These are phyloP conservation scores for Cymbopogon flexuosus DNA, from an alignment of 202 grass and related monocot genomes.

Conservation along the genomic window DNA sequence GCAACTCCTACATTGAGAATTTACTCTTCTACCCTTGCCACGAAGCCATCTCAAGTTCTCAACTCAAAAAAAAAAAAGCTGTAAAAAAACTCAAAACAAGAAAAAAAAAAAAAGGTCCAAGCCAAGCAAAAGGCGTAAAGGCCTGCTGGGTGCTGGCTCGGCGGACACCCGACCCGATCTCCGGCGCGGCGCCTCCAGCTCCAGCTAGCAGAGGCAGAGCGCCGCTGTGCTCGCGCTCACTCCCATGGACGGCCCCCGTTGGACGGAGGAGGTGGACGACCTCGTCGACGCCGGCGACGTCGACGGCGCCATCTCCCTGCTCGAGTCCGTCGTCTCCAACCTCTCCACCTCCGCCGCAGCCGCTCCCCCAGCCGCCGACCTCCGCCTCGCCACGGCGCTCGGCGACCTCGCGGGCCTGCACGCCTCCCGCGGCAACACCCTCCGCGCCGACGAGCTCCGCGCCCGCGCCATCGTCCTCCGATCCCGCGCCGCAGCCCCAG, in stretches of 20 bases:
- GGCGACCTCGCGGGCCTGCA: slow-evolving; percentile 67
- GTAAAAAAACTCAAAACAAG: no score
- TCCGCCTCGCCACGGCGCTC: slow-evolving; percentile 58
- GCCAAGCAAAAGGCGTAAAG: no score
- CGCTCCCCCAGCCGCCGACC: slow-evolving; percentile 18
- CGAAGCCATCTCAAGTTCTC: no score
- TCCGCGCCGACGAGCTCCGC: slow-evolving; percentile 65
- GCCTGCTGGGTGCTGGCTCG: no score
- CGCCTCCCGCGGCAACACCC: slow-evolving; percentile 51
- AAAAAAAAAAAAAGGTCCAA: no score
- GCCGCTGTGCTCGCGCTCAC: not conserved
- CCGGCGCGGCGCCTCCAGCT: not conserved
- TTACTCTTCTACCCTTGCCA: no score
- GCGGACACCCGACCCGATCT: not conserved
- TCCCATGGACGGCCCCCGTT: not conserved
- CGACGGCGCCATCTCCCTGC: slow-evolving; percentile 59
- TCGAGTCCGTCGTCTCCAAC: slow-evolving; percentile 54
- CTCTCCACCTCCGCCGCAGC: slow-evolving; percentile 20
- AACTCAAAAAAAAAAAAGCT: no score
- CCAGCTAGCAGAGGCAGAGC: no score
- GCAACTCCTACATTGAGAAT: no score
- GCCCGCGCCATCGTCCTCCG: slow-evolving; percentile 57
- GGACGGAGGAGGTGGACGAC: slow-evolving; percentile 83
- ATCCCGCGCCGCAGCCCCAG: slow-evolving; percentile 27
- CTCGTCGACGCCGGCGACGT: slow-evolving; percentile 58